Conservation (phyloP, 2,329 filamentous ascomycete genomes). For the Chaetomium sp. region DNA sequence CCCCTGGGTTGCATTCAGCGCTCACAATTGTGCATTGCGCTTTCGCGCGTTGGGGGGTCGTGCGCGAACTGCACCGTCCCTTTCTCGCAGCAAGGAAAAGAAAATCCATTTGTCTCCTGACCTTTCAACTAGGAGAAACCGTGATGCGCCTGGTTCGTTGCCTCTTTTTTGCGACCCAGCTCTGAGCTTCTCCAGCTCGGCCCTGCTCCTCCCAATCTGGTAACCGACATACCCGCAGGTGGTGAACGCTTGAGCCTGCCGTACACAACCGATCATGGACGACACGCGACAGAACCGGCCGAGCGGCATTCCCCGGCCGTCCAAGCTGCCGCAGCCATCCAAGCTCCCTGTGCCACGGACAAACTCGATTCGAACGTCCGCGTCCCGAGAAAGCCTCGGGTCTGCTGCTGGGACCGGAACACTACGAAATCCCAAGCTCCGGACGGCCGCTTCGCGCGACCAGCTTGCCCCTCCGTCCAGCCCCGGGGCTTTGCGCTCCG, state of each 20-base stretch:
- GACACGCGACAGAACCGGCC: constrained; percentile 18
- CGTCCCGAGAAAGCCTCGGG: constrained; percentile 20
- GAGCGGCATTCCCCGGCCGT: constrained; percentile 22
- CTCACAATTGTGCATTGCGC: background rate
- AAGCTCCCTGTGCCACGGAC: constrained; percentile 23
- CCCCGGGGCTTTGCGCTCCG: constrained; percentile 14
- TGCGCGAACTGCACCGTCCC: no score
- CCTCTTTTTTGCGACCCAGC: no score
- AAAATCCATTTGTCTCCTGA: no score
- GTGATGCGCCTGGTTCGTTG: no score
- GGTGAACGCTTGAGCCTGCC: no score
- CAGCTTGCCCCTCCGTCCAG: constrained; percentile 28
- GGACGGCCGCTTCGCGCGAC: constrained; percentile 35
- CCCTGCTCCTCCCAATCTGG: no score
- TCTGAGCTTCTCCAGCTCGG: no score
- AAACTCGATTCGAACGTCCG: constrained; percentile 17
- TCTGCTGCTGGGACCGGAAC: background rate
- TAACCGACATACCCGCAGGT: no score
- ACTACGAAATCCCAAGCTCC: constrained; percentile 36
- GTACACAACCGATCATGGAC: constrained; percentile 14
- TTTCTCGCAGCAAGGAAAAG: no score
- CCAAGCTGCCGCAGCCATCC: constrained; percentile 22
- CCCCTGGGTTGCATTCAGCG: background rate
- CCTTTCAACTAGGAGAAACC: no score
- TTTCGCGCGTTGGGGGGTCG: background rate